Percentiles rank a stretch among this genome's conserved stretches.
Evolutionary conservation across 306 rosid genomes (phyloP).

Genomic region (Ochetophila trinervis): DNA sequence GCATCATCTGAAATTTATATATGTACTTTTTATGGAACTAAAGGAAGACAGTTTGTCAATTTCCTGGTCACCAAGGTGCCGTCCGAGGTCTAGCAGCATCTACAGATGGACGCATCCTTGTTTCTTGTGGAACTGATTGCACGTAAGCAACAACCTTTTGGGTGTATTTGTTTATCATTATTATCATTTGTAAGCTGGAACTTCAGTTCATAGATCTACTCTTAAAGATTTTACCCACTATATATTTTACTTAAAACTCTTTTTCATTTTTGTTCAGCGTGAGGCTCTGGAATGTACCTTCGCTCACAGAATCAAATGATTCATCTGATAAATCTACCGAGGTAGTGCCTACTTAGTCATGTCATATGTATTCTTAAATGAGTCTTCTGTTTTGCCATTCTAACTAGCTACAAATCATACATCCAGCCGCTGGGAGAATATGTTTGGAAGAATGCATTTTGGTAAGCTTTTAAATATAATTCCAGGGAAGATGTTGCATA

Average conservation of each 20-base stretch:
- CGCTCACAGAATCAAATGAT: slow-evolving; percentile 40
- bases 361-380: neutral
- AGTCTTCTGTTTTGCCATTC: neutral
- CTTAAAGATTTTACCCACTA: slow-evolving; percentile 1
- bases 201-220: neutral
- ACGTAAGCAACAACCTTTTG: slow-evolving; percentile 47
- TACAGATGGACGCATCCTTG: slow-evolving; percentile 71
- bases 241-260: neutral
- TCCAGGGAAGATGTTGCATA: slow-evolving; percentile 7
- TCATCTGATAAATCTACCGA: slow-evolving; percentile 39
- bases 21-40: neutral
- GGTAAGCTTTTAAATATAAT: slow-evolving; percentile 45
- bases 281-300: slow-evolving; percentile 81
- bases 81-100: slow-evolving; percentile 76
- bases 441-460: slow-evolving; percentile 76
- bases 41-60: slow-evolving; percentile 65
- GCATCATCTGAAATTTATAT: slow-evolving; percentile 9
- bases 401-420: slow-evolving; percentile 23
- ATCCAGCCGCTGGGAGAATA: slow-evolving; percentile 67
- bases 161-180: neutral
- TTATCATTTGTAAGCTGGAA: neutral
- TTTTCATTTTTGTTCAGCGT: slow-evolving; percentile 43
- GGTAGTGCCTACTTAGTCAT: slow-evolving; percentile 35
- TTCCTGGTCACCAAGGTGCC: slow-evolving; percentile 95
- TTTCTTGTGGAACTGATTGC: slow-evolving; percentile 95